These are phyloP conservation scores for Populus deltoides DNA, from an alignment of 345 rosid genomes.

Conservation along the genomic window DNA sequence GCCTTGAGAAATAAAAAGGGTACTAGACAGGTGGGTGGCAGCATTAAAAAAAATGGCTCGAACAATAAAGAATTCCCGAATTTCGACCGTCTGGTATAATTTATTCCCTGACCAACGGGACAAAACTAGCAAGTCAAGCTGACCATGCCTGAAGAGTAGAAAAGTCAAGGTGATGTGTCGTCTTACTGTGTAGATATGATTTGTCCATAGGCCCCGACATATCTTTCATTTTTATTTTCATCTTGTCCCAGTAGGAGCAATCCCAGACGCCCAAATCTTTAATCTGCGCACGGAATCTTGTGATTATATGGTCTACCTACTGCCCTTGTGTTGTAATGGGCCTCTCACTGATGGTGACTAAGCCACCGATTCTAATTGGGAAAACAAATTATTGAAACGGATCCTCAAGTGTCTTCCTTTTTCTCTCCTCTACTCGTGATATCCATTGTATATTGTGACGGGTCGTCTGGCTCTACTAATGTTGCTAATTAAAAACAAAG, in stretches of 20 bases:
- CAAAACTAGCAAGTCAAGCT: background rate
- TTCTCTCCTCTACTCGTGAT: too few species aligned
- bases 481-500: too few species aligned
- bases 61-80: too few species aligned
- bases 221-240: conserved; percentile 1
- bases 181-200: conserved; percentile 1
- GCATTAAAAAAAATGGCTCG: too few species aligned
- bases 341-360: too few species aligned
- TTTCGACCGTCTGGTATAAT: background rate
- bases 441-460: too few species aligned
- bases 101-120: background rate
- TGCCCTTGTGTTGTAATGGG: background rate
- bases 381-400: too few species aligned
- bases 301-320: background rate
- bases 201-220: conserved; percentile 10
- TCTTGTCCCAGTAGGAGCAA: background rate
- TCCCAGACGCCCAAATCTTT: background rate
- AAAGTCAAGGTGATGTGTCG: background rate
- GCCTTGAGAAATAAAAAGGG: too few species aligned
- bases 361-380: too few species aligned
- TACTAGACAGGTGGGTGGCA: too few species aligned
- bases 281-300: background rate
- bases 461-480: too few species aligned
- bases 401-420: too few species aligned
- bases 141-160: background rate